These are phyloP conservation scores for Mycogone perniciosa DNA, from an alignment of 2,329 filamentous ascomycete genomes.

Conservation along the genomic window DNA sequence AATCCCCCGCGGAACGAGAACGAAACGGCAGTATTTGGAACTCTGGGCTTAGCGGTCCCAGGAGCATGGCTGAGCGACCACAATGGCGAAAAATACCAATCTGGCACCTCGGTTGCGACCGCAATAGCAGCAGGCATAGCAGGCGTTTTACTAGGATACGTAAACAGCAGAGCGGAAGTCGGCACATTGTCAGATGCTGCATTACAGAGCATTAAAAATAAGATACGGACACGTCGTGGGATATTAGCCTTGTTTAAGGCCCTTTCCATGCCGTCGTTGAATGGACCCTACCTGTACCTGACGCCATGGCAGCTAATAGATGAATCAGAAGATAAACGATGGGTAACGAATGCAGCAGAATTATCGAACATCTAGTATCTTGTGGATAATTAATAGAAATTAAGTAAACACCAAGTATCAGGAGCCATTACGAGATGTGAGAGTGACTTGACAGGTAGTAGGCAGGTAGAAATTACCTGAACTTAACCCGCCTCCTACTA, in stretches of 20 bases:
- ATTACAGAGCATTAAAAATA: not conserved
- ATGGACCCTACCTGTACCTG: not conserved
- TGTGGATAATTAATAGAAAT: not conserved
- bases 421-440: not conserved
- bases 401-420: not conserved
- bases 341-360: not conserved
- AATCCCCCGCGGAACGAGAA: not conserved
- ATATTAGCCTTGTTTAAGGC: not conserved
- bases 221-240: not conserved
- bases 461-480: too few relatives aligned
- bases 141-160: not conserved
- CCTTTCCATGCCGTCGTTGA: not conserved
- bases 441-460: not conserved
- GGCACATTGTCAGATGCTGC: not conserved
- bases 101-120: conserved; percentile 1
- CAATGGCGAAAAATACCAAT: not conserved
- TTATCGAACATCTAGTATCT: not conserved
- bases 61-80: not conserved
- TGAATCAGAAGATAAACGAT: not conserved
- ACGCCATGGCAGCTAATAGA: not conserved
- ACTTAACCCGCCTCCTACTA: not conserved
- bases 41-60: not conserved
- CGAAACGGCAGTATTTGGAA: not conserved
- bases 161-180: not conserved
- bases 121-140: conserved; percentile 1